Evolutionary conservation across 208 protist species (phyloP).

Genomic region (Trypanosoma mega): DNA sequence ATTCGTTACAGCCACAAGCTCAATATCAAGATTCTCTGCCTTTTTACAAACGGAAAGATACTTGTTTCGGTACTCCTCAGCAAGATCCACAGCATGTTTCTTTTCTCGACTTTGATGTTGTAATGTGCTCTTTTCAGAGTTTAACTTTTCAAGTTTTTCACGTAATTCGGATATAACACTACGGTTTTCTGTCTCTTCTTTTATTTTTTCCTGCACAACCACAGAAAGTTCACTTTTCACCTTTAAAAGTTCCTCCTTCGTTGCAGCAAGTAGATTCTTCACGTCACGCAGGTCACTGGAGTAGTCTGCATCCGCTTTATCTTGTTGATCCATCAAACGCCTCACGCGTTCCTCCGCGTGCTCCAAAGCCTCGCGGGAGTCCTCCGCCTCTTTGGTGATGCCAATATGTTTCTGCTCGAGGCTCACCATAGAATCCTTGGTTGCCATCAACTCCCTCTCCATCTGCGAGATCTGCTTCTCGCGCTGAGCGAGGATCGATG

Average conservation of each 20-base stretch:
- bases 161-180: conserved; percentile 42
- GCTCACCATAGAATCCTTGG: conserved; percentile 28
- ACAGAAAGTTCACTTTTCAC: conserved; percentile 42
- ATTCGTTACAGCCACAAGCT: conserved; percentile 58
- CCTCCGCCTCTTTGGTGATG: conserved; percentile 47
- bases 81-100: conserved; percentile 37
- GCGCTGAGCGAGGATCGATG: conserved; percentile 60
- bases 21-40: conserved; percentile 49
- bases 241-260: conserved; percentile 56
- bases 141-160: conserved; percentile 37
- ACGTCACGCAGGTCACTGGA: conserved; percentile 48
- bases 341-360: conserved; percentile 55
- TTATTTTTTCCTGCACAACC: conserved; percentile 47
- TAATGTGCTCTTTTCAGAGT: conserved; percentile 39
- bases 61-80: conserved; percentile 39
- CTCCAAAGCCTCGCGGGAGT: conserved; percentile 32
- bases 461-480: conserved; percentile 50
- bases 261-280: conserved; percentile 51
- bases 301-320: conserved; percentile 58
- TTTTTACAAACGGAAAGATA: conserved; percentile 47
- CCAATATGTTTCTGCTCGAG: conserved; percentile 63
- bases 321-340: conserved; percentile 55
- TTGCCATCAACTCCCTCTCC: conserved; percentile 36
- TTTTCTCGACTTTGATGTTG: conserved; percentile 29
- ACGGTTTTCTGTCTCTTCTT: conserved; percentile 40